These are phyloP conservation scores for Skeletonema menzelii DNA, from an alignment of 108 stramenopile genomes.

Conservation along the genomic window DNA sequence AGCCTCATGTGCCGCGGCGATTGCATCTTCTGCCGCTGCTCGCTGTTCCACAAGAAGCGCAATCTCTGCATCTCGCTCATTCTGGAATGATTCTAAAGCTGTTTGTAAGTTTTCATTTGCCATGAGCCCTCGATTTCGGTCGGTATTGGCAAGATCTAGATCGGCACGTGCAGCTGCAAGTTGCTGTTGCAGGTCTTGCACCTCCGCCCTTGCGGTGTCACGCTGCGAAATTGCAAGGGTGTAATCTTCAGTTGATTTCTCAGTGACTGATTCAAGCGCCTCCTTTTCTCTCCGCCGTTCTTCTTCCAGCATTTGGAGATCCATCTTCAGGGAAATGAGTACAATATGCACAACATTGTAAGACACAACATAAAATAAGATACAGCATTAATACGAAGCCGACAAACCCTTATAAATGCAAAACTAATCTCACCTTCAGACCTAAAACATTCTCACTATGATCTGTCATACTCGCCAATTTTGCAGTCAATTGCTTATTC, in stretches of 20 bases:
- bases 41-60: constrained; percentile 72
- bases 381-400: background rate
- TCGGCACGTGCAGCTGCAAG: constrained; percentile 75
- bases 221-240: constrained; percentile 60
- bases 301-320: constrained; percentile 79
- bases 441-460: constrained; percentile 60
- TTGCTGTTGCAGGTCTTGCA: constrained; percentile 71
- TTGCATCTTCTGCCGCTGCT: constrained; percentile 59
- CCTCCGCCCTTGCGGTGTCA: constrained; percentile 62
- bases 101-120: constrained; percentile 75
- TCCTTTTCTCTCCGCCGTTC: constrained; percentile 66
- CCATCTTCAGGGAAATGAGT: constrained; percentile 49
- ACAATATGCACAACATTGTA: background rate
- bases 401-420: constrained; percentile 5
- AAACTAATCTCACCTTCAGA: constrained; percentile 43
- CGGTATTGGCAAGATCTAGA: constrained; percentile 75
- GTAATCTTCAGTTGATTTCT: constrained; percentile 44
- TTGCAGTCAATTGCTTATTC: constrained; percentile 46
- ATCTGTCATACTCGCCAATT: constrained; percentile 51
- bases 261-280: constrained; percentile 42
- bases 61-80: constrained; percentile 84
- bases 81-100: constrained; percentile 85
- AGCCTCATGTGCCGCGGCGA: constrained; percentile 69
- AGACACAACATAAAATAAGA: background rate
- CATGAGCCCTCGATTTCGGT: constrained; percentile 63